These are phyloP conservation scores for Clausena lansium DNA, from an alignment of 345 rosid species.

Conservation along the genomic window DNA sequence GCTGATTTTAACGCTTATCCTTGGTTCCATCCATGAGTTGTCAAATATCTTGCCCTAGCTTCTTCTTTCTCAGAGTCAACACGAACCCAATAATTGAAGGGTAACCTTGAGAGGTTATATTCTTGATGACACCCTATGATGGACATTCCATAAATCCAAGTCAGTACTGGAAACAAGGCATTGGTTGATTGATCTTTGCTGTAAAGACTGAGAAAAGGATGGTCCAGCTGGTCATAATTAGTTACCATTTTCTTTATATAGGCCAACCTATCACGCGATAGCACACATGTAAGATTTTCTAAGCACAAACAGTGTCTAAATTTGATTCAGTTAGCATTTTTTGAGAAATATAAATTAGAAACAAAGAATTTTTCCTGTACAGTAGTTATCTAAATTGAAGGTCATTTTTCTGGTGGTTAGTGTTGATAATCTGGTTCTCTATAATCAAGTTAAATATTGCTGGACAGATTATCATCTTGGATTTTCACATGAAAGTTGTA, in stretches of 20 bases:
- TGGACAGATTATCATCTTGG: background rate
- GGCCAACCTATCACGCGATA: background rate
- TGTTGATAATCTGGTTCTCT: background rate
- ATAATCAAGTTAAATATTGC: background rate
- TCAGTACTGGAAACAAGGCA: background rate
- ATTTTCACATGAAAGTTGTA: background rate
- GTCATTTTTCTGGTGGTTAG: background rate
- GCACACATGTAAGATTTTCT: background rate
- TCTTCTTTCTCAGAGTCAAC: background rate
- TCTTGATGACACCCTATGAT: background rate
- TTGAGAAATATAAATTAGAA: background rate
- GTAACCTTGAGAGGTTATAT: background rate
- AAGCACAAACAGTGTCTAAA: background rate
- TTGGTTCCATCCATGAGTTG: background rate
- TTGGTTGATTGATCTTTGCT: background rate
- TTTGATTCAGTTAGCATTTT: background rate
- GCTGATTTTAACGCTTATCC: background rate
- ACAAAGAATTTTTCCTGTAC: no score
- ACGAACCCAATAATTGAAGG: background rate
- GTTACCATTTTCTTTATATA: background rate
- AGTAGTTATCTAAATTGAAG: background rate
- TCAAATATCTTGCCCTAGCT: background rate
- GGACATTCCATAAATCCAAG: background rate
- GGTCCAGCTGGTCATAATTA: background rate
- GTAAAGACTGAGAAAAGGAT: background rate